phyloP scores from a whole-genome alignment of 2,329 filamentous ascomycete genomes.

The Ophiostoma populinum region DNA sequence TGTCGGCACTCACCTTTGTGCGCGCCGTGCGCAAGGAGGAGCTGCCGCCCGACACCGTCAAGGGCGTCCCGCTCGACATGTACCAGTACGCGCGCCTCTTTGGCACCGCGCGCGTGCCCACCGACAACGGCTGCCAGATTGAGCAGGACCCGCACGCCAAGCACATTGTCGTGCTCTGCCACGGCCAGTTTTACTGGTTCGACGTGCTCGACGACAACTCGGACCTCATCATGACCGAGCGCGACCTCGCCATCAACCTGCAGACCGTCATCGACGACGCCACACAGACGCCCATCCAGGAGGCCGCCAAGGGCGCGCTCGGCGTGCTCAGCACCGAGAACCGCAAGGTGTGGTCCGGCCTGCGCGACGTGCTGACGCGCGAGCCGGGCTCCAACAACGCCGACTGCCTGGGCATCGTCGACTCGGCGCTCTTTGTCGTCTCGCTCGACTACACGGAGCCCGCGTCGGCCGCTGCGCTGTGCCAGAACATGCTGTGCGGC shows the following conservation, averaged over 20 bases:
- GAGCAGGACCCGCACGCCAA: conserved; percentile 86
- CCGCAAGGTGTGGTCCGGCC: conserved; percentile 83
- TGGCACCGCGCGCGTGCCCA: conserved; percentile 85
- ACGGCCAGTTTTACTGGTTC: conserved; percentile 98
- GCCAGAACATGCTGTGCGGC: conserved; percentile 96
- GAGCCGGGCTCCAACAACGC: conserved; percentile 87
- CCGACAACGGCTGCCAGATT: conserved; percentile 87
- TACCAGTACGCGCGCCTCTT: conserved; percentile 95
- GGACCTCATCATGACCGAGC: conserved; percentile 93
- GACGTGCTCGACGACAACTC: conserved; percentile 90
- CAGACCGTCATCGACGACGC: conserved; percentile 88
- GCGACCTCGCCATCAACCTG: conserved; percentile 78
- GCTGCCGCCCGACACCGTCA: conserved; percentile 71
- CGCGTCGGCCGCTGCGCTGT: conserved; percentile 62
- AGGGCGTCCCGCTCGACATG: conserved; percentile 82
- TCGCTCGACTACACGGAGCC: conserved; percentile 90
- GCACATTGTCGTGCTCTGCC: conserved; percentile 83
- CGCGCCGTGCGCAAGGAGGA: conserved; percentile 86
- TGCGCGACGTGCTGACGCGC: conserved; percentile 72
- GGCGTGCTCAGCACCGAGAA: conserved; percentile 94
- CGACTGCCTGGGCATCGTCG: conserved; percentile 87
- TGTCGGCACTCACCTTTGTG: conserved; percentile 83
- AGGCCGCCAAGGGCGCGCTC: conserved; percentile 85
- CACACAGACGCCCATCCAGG: conserved; percentile 72
- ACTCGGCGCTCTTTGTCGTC: conserved; percentile 81